Percentiles rank a stretch among this genome's conserved stretches.
Conservation (phyloP, 495 filamentous ascomycete genomes). For the Terfezia boudieri region DNA sequence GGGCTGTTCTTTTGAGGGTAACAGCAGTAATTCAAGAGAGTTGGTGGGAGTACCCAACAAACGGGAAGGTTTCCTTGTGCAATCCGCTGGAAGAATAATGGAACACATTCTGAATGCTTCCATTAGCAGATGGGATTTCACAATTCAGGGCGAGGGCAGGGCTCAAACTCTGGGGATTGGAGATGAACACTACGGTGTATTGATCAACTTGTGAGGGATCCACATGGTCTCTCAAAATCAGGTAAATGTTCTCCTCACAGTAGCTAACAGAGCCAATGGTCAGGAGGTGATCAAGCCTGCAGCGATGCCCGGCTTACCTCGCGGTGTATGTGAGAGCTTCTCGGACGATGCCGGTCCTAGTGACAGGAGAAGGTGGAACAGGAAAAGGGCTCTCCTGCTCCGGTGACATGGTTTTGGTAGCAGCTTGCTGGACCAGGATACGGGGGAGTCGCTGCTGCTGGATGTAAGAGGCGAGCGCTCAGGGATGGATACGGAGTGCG, state of each 20-base stretch:
- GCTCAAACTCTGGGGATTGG: constrained; percentile 5
- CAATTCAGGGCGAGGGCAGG: not conserved
- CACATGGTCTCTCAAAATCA: constrained; percentile 11
- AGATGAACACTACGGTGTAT: constrained; percentile 15
- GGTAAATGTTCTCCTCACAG: constrained; percentile 18
- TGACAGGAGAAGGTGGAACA: constrained; percentile 7
- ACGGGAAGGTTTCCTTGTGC: not conserved
- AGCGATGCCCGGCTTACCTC: not conserved
- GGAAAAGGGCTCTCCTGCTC: too few species aligned
- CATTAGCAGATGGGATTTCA: not conserved
- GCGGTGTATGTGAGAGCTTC: not conserved
- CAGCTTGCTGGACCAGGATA: too few species aligned
- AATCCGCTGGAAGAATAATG: constrained; percentile 8
- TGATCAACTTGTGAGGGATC: not conserved
- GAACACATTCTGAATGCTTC: constrained; percentile 1
- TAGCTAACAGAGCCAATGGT: constrained; percentile 4
- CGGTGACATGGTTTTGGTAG: too few species aligned
- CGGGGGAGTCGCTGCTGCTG: too few species aligned
- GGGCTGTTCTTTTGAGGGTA: constrained; percentile 1
- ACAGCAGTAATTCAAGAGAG: not conserved
- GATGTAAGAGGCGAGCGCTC: too few species aligned
- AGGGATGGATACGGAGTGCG: too few species aligned
- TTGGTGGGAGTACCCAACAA: not conserved
- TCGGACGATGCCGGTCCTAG: not conserved
- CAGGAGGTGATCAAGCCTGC: not conserved